phyloP scores from a whole-genome alignment of 768 basidiomycete genomes.

The Serendipita vermifera region DNA sequence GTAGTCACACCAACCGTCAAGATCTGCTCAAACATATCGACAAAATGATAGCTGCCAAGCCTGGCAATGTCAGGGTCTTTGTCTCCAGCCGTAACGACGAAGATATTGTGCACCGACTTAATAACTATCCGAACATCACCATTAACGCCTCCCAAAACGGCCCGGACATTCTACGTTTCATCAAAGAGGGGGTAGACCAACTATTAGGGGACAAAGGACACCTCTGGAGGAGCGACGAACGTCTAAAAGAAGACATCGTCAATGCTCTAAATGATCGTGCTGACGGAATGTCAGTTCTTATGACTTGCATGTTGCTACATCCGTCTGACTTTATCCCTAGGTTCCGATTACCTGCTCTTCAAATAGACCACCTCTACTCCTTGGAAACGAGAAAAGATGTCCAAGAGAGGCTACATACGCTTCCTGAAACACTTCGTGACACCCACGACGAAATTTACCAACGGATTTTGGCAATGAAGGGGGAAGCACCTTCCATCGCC shows the following conservation, averaged over 20 bases:
- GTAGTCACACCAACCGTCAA: too few species aligned
- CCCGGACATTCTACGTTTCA: neutral
- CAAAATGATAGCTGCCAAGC: too few species aligned
- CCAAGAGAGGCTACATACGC: neutral
- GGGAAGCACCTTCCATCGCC: neutral
- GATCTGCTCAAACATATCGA: too few species aligned
- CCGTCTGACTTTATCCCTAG: neutral
- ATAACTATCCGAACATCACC: neutral
- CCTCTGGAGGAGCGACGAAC: neutral
- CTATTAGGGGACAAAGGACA: neutral
- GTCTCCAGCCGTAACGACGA: neutral
- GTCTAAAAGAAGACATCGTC: neutral
- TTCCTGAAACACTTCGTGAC: neutral
- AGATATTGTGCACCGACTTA: neutral
- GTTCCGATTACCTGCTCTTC: neutral
- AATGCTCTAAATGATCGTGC: neutral
- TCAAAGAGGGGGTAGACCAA: neutral
- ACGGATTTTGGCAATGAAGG: neutral
- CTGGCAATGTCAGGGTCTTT: too few species aligned
- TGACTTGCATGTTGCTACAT: neutral
- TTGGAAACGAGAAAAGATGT: neutral
- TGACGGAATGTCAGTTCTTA: neutral
- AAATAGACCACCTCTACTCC: neutral
- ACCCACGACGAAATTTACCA: neutral
- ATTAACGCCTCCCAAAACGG: neutral